Evolutionary conservation across 2,329 filamentous ascomycete genomes (phyloP).

Genomic region (Trichoderma cornu-damae): DNA sequence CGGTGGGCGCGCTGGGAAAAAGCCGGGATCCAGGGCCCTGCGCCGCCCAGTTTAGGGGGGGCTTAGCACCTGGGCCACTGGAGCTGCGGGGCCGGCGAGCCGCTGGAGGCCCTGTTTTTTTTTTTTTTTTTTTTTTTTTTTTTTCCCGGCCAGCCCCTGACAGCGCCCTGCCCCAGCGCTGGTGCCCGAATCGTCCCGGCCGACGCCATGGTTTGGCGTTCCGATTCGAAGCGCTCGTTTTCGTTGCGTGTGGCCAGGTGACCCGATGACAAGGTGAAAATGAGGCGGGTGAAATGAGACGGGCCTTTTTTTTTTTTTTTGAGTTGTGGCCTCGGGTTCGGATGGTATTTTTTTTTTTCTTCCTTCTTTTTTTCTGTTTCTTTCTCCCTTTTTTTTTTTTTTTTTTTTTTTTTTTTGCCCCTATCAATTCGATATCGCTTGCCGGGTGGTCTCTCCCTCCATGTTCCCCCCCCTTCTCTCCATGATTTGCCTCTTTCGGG

Average conservation of each 20-base stretch:
- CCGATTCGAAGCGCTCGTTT: slow-evolving; percentile 18
- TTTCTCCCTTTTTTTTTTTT: no score
- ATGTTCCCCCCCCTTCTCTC: slow-evolving; percentile 4
- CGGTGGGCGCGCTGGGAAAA: neutral
- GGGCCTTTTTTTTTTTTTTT: no score
- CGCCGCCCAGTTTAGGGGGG: neutral
- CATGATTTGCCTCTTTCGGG: slow-evolving; percentile 15
- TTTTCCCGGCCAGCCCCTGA: slow-evolving; percentile 8
- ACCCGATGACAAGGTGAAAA: no score
- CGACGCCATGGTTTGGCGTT: slow-evolving; percentile 10
- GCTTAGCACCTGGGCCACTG: neutral
- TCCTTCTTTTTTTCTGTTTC: neutral
- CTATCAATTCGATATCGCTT: no score
- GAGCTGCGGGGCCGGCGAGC: slow-evolving; percentile 7
- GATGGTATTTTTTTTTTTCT: no score
- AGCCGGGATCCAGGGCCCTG: neutral
- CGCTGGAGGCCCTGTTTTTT: neutral
- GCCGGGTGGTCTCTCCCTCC: no score
- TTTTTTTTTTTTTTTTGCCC: no score
- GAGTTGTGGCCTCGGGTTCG: no score
- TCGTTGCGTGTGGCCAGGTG: slow-evolving; percentile 16
- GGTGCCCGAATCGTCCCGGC: slow-evolving; percentile 18
- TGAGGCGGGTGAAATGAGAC: neutral
- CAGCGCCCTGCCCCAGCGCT: neutral
- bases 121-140: no score